Conservation (phyloP, 257 asterid genomes). For the Solanum pennellii region DNA sequence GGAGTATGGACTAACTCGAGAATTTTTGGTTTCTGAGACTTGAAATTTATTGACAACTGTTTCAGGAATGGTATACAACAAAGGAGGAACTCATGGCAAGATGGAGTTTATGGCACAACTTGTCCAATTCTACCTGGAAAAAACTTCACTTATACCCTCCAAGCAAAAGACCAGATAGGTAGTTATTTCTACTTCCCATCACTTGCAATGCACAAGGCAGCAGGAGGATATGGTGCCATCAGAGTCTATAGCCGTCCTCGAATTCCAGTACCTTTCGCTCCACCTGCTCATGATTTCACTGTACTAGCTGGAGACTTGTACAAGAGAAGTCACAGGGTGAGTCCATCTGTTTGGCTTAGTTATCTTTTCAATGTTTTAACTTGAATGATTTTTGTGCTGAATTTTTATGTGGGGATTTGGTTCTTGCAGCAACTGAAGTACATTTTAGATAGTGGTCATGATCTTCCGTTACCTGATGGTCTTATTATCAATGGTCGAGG, state of each 20-base stretch:
- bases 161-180: conserved; percentile 93
- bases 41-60: not conserved
- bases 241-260: conserved; percentile 72
- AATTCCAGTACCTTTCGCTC: conserved; percentile 82
- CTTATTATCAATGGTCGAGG: conserved; percentile 87
- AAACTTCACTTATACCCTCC: conserved; percentile 75
- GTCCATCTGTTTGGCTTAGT: not conserved
- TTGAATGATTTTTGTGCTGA: not conserved
- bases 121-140: conserved; percentile 81
- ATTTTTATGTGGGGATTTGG: not conserved
- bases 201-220: conserved; percentile 71
- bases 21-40: not conserved
- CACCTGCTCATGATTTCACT: conserved; percentile 65
- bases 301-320: conserved; percentile 90
- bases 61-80: conserved; percentile 90
- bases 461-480: conserved; percentile 90
- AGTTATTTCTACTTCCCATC: conserved; percentile 89
- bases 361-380: not conserved
- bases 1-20: not conserved
- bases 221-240: conserved; percentile 86
- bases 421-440: conserved; percentile 63
- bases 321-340: conserved; percentile 72
- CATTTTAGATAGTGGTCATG: conserved; percentile 63
- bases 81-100: conserved; percentile 96
- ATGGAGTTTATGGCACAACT: conserved; percentile 68